phyloP scores from a whole-genome alignment of 495 filamentous ascomycete genomes.

The Poronia punctata region DNA sequence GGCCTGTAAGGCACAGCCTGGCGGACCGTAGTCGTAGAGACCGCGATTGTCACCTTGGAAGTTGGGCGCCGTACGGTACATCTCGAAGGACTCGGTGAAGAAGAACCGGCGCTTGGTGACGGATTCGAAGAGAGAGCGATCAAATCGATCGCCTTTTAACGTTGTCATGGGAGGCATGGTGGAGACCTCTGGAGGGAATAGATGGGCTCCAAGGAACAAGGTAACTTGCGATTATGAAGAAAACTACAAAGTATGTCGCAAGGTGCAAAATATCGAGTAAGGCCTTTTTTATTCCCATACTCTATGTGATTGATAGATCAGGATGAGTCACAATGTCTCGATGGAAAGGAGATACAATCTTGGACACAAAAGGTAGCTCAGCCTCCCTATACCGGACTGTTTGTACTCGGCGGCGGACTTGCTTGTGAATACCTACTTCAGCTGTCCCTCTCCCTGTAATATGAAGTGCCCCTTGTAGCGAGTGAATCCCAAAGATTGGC shows the following conservation, averaged over 20 bases:
- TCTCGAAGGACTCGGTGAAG: conserved; percentile 45
- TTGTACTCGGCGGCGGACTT: too few relatives aligned
- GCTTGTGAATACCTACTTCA: too few relatives aligned
- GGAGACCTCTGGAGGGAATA: background rate
- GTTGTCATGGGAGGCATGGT: conserved; percentile 28
- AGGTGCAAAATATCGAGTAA: too few relatives aligned
- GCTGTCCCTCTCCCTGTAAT: too few relatives aligned
- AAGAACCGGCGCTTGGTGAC: conserved; percentile 35
- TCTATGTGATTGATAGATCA: too few relatives aligned
- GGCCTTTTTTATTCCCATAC: background rate
- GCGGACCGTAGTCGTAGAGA: conserved; percentile 79
- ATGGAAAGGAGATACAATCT: too few relatives aligned
- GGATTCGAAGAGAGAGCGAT: conserved; percentile 36
- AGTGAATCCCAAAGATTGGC: too few relatives aligned
- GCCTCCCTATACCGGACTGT: too few relatives aligned
- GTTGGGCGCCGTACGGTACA: conserved; percentile 60
- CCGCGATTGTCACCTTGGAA: conserved; percentile 62
- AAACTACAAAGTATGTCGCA: background rate
- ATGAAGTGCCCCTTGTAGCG: too few relatives aligned
- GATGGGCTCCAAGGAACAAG: conserved; percentile 1
- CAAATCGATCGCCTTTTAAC: conserved; percentile 36
- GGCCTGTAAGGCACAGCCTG: conserved; percentile 68
- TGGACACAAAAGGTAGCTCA: too few relatives aligned
- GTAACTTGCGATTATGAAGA: background rate
- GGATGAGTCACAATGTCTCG: too few relatives aligned